Evolutionary conservation across 208 protist species (phyloP).

Genomic region (Zelonia costaricensis): DNA sequence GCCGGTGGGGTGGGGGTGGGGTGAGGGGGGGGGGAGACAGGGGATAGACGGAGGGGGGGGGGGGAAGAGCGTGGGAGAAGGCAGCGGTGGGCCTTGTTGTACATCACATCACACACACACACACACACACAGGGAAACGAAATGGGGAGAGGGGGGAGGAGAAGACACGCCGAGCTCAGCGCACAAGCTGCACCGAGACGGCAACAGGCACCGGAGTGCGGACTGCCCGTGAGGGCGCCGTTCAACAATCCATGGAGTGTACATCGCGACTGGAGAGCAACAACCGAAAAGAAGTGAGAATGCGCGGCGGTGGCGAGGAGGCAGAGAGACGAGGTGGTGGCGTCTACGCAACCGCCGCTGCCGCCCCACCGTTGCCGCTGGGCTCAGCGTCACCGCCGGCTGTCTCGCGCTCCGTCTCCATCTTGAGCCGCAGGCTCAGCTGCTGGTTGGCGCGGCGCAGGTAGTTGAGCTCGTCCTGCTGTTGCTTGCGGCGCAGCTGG

Average conservation of each 20-base stretch:
- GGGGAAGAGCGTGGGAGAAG: no score
- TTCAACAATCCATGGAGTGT: no score
- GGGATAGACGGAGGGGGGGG: no score
- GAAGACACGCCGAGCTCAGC: background rate
- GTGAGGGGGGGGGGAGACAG: no score
- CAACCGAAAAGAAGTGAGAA: background rate
- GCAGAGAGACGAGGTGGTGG: background rate
- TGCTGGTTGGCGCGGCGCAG: conserved; percentile 95
- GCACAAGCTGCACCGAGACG: background rate
- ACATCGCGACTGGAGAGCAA: background rate
- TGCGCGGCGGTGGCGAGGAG: no score
- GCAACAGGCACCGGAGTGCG: background rate
- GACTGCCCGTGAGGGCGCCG: no score
- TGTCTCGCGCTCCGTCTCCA: conserved; percentile 75
- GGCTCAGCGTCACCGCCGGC: conserved; percentile 13
- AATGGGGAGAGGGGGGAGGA: background rate
- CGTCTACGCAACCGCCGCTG: background rate
- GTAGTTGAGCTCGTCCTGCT: conserved; percentile 95
- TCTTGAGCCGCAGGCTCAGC: conserved; percentile 90
- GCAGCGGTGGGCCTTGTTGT: no score
- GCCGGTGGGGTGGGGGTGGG: no score
- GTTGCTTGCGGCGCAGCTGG: conserved; percentile 64
- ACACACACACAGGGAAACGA: background rate
- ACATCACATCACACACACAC: no score
- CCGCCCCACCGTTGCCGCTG: background rate